Conservation (phyloP, 1,284 basidiomycete species). For the Puccinia coronata region DNA sequence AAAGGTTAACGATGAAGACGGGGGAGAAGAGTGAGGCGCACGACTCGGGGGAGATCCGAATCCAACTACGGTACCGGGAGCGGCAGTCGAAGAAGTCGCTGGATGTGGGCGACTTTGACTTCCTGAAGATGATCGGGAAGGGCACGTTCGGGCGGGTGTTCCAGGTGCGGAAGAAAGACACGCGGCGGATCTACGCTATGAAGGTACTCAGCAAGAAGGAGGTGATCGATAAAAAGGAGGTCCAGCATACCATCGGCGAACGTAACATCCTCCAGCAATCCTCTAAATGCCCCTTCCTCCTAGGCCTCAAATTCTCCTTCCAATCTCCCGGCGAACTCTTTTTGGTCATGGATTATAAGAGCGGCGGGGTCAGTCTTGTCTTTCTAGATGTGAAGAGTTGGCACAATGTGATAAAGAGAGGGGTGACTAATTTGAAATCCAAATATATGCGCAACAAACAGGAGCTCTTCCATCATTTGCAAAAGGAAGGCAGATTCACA, state of each 20-base stretch:
- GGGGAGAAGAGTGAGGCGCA: not conserved
- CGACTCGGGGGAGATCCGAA: conserved; percentile 36
- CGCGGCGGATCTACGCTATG: conserved; percentile 99
- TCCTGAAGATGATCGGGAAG: conserved; percentile 95
- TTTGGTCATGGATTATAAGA: conserved; percentile 98
- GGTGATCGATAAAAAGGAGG: conserved; percentile 98
- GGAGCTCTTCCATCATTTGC: conserved; percentile 96
- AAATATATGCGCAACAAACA: too few relatives aligned
- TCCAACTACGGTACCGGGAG: conserved; percentile 40
- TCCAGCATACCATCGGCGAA: conserved; percentile 98
- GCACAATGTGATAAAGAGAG: too few relatives aligned
- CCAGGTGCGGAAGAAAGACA: conserved; percentile 97
- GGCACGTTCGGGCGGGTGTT: conserved; percentile 97
- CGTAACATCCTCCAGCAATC: conserved; percentile 96
- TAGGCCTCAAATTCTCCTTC: conserved; percentile 98
- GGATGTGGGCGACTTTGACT: conserved; percentile 78
- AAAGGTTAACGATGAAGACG: conserved; percentile 51
- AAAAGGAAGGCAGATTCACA: conserved; percentile 86
- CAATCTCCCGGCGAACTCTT: conserved; percentile 95
- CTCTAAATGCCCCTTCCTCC: conserved; percentile 91
- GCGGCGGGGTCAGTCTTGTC: conserved; percentile 67
- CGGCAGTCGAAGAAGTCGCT: conserved; percentile 56
- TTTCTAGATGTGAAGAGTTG: not conserved
- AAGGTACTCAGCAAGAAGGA: conserved; percentile 98
- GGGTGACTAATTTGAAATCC: too few relatives aligned